Evolutionary conservation across 306 rosid genomes (phyloP).

Genomic region (Cicer judaicum): DNA sequence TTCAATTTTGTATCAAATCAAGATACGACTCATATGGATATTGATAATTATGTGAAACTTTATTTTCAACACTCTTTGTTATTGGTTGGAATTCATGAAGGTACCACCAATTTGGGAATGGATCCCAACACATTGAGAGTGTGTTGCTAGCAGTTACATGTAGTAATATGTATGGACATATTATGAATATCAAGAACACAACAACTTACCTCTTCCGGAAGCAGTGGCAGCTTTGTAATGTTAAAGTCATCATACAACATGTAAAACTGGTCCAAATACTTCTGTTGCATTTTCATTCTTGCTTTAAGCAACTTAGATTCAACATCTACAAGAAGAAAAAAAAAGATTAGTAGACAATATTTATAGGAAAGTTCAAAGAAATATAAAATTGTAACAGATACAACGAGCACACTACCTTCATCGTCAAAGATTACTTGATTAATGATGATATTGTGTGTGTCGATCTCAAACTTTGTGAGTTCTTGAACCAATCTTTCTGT

Average conservation of each 20-base stretch:
- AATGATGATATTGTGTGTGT: constrained; percentile 94
- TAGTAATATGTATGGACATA: background rate
- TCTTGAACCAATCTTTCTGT: constrained; percentile 99
- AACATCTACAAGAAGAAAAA: constrained; percentile 54
- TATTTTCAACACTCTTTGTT: background rate
- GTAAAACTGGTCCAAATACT: constrained; percentile 93
- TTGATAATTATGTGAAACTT: too few relatives aligned
- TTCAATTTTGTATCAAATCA: too few relatives aligned
- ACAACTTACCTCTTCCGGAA: constrained; percentile 85
- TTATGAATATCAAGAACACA: constrained; percentile 18
- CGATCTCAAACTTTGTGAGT: constrained; percentile 93
- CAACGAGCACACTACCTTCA: constrained; percentile 63
- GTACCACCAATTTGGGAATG: background rate
- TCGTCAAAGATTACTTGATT: constrained; percentile 91
- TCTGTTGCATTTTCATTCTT: constrained; percentile 98
- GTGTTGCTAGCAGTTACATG: background rate
- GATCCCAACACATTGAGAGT: background rate
- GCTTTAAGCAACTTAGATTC: constrained; percentile 92
- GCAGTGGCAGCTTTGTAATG: constrained; percentile 91
- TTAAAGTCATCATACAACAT: constrained; percentile 94
- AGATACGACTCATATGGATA: too few relatives aligned
- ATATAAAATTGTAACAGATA: background rate
- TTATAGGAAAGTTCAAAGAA: background rate
- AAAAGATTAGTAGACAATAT: constrained; percentile 15
- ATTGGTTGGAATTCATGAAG: background rate